phyloP scores from a whole-genome alignment of 805 yeast genomes.

The Hanseniaspora nectarophila region DNA sequence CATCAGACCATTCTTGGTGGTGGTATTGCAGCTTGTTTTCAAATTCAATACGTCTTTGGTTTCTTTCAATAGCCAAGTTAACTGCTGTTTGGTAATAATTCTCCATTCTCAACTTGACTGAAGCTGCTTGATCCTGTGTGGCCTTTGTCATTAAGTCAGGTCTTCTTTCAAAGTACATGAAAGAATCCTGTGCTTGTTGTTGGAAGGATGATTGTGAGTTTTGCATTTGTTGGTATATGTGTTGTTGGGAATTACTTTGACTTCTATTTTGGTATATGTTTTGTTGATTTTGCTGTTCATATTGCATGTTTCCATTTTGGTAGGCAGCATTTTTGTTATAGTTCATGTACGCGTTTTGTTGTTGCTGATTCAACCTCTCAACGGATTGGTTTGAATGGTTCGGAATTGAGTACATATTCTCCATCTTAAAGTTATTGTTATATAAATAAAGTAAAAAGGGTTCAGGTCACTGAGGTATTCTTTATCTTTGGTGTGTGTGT shows the following conservation, averaged over 20 bases:
- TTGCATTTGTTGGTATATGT: constrained; percentile 18
- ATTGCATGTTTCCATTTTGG: constrained; percentile 14
- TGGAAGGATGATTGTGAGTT: constrained; percentile 17
- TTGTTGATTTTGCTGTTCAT: constrained; percentile 21
- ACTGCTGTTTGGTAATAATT: constrained; percentile 78
- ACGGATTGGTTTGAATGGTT: constrained; percentile 8
- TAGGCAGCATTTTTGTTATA: constrained; percentile 11
- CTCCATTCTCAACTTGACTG: constrained; percentile 68
- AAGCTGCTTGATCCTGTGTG: constrained; percentile 74
- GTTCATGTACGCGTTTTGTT: constrained; percentile 16
- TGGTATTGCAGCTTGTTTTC: constrained; percentile 53
- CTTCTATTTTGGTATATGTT: constrained; percentile 22
- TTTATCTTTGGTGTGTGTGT: background rate
- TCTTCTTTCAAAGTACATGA: constrained; percentile 64
- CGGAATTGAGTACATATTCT: constrained; percentile 11
- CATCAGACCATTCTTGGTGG: constrained; percentile 66
- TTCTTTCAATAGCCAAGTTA: constrained; percentile 86
- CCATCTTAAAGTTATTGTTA: too few species aligned
- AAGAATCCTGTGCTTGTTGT: constrained; percentile 12
- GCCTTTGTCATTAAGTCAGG: constrained; percentile 65
- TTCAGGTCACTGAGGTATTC: too few species aligned
- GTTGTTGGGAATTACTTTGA: constrained; percentile 21
- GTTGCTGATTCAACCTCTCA: constrained; percentile 13
- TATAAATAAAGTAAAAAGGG: too few species aligned
- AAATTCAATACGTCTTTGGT: constrained; percentile 77